Conservation (phyloP, 495 filamentous ascomycete species). For the Penicillium robsamsonii region DNA sequence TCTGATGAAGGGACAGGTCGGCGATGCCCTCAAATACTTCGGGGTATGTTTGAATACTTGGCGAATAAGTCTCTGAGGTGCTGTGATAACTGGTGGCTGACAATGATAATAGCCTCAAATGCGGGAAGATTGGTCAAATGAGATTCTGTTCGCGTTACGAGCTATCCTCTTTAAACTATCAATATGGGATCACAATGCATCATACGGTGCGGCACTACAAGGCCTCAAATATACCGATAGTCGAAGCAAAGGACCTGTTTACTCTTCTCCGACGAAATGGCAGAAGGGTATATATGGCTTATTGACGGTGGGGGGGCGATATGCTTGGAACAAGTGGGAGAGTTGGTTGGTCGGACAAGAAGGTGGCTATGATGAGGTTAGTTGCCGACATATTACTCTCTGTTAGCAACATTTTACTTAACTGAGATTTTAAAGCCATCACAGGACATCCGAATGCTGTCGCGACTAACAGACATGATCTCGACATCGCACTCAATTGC, state of each 20-base stretch:
- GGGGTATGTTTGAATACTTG: constrained; percentile 46
- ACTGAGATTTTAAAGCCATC: constrained; percentile 38
- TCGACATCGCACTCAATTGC: constrained; percentile 75
- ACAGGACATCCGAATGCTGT: constrained; percentile 55
- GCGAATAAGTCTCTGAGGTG: no score
- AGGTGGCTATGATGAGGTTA: constrained; percentile 63
- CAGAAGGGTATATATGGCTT: constrained; percentile 86
- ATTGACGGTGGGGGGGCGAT: constrained; percentile 81
- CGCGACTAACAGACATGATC: constrained; percentile 63
- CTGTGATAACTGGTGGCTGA: constrained; percentile 2
- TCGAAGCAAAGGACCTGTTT: constrained; percentile 58
- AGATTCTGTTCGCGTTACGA: constrained; percentile 76
- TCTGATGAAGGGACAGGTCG: constrained; percentile 81
- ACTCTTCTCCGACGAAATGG: constrained; percentile 62
- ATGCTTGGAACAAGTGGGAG: constrained; percentile 89
- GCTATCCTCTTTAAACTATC: constrained; percentile 87
- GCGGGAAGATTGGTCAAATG: constrained; percentile 78
- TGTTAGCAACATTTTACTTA: constrained; percentile 17
- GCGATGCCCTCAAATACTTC: constrained; percentile 85
- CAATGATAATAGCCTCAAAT: constrained; percentile 48
- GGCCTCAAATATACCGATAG: constrained; percentile 89
- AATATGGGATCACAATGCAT: constrained; percentile 94
- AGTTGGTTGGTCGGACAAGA: constrained; percentile 75
- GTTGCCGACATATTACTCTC: constrained; percentile 1
- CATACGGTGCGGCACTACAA: constrained; percentile 90